A percentile compares a stretch with the other conserved stretches of the same genome.
Evolutionary conservation across 768 basidiomycete genomes (phyloP).

Genomic region (Collybia sp.): DNA sequence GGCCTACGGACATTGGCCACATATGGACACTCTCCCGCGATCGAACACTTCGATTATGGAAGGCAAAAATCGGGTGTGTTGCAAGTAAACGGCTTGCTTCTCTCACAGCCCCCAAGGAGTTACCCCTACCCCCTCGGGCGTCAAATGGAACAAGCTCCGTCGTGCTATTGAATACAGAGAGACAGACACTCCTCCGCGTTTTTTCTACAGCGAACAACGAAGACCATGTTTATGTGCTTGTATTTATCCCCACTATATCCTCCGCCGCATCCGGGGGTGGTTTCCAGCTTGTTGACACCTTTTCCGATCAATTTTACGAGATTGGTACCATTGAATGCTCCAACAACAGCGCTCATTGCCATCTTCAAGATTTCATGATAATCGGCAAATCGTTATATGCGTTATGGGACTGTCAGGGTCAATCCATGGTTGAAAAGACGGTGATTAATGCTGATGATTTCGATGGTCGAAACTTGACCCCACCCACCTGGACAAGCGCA

Average conservation of each 20-base stretch:
- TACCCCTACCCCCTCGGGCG: conserved; percentile 24
- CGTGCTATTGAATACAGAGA: conserved; percentile 52
- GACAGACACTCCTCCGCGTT: conserved; percentile 61
- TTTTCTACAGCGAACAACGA: conserved; percentile 44
- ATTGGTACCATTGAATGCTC: conserved; percentile 59
- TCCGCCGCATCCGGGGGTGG: conserved; percentile 70
- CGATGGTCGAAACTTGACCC: conserved; percentile 21
- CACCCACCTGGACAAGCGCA: conserved; percentile 47
- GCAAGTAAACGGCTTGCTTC: conserved; percentile 49
- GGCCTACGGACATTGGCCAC: conserved; percentile 70
- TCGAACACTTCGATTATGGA: conserved; percentile 82
- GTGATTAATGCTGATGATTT: conserved; percentile 37
- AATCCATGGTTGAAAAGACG: conserved; percentile 60
- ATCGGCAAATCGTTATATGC: conserved; percentile 53
- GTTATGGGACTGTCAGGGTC: conserved; percentile 80
- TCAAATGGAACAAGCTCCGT: conserved; percentile 30
- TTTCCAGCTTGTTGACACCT: conserved; percentile 62
- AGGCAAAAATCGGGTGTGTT: conserved; percentile 69
- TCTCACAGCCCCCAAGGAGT: conserved; percentile 20
- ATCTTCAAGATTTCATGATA: conserved; percentile 74
- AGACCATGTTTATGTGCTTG: conserved; percentile 58
- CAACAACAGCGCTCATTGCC: conserved; percentile 54
- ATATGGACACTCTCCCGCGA: conserved; percentile 88
- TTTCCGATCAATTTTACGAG: conserved; percentile 56
- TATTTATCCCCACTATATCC: conserved; percentile 65